A percentile compares a stretch with the other conserved stretches of the same genome.
These are phyloP conservation scores for Pterulicium gracile DNA, from an alignment of 1,284 basidiomycete genomes.

Conservation along the genomic window DNA sequence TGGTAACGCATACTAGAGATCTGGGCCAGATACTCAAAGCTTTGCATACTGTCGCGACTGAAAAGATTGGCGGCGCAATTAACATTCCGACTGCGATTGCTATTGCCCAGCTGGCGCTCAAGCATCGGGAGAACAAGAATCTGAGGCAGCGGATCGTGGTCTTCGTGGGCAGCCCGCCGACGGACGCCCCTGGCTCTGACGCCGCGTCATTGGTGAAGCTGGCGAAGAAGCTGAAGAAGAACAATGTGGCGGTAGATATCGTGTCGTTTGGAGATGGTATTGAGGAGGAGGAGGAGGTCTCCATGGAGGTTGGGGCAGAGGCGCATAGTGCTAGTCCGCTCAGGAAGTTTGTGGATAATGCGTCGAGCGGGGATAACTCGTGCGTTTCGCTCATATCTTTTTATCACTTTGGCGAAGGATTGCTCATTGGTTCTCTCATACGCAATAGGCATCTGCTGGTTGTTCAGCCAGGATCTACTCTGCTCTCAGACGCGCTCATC, in stretches of 20 bases:
- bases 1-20: slow-evolving; percentile 93
- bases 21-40: slow-evolving; percentile 85
- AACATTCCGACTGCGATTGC: slow-evolving; percentile 88
- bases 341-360: slow-evolving; percentile 68
- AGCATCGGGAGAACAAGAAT: slow-evolving; percentile 51
- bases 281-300: slow-evolving; percentile 34
- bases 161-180: slow-evolving; percentile 64
- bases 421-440: slow-evolving; percentile 5
- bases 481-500: slow-evolving; percentile 80
- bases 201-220: slow-evolving; percentile 76
- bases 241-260: slow-evolving; percentile 94
- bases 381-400: slow-evolving; percentile 32
- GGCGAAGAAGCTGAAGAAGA: slow-evolving; percentile 98
- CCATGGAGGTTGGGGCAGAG: slow-evolving; percentile 44
- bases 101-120: slow-evolving; percentile 91
- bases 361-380: slow-evolving; percentile 77
- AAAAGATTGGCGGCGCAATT: slow-evolving; percentile 68
- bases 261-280: slow-evolving; percentile 72
- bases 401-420: slow-evolving; percentile 4
- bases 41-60: slow-evolving; percentile 51
- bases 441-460: slow-evolving; percentile 68
- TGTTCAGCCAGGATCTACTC: slow-evolving; percentile 68
- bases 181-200: slow-evolving; percentile 54
- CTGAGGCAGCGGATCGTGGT: slow-evolving; percentile 4
- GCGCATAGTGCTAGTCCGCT: slow-evolving; percentile 57